Percentiles rank a stretch among this genome's conserved stretches.
Conservation (phyloP, 2,329 filamentous ascomycete genomes). For the Blastomyces silverae region DNA sequence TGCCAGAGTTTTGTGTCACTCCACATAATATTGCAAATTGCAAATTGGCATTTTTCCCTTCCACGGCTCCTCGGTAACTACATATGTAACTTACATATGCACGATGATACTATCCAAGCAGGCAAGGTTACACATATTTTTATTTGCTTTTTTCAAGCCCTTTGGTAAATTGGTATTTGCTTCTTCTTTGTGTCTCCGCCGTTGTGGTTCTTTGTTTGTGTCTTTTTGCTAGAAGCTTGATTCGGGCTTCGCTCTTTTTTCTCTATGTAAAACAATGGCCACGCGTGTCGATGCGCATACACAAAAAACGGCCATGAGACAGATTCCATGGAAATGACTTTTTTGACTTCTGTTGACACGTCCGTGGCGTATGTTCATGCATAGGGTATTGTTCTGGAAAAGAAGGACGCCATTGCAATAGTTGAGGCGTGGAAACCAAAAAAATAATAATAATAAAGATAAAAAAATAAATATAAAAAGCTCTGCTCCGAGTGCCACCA, state of each 20-base stretch:
- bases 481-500: too few species aligned
- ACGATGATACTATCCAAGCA: neutral
- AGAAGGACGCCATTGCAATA: too few species aligned
- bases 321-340: neutral
- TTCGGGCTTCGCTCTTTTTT: neutral
- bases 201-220: neutral
- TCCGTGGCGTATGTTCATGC: too few species aligned
- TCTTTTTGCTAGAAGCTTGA: neutral
- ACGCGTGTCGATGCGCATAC: neutral
- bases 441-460: too few species aligned
- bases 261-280: neutral
- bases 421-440: too few species aligned
- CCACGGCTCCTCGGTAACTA: too few species aligned
- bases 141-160: neutral
- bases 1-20: too few species aligned
- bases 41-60: too few species aligned
- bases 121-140: neutral
- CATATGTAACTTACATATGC: too few species aligned
- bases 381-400: too few species aligned
- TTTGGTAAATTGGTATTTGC: neutral
- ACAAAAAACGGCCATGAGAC: neutral
- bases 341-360: neutral
- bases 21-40: too few species aligned
- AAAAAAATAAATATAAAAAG: too few species aligned
- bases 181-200: neutral